Evolutionary conservation across 2,329 filamentous ascomycete genomes (phyloP).

Genomic region (Albifimbria verrucaria): DNA sequence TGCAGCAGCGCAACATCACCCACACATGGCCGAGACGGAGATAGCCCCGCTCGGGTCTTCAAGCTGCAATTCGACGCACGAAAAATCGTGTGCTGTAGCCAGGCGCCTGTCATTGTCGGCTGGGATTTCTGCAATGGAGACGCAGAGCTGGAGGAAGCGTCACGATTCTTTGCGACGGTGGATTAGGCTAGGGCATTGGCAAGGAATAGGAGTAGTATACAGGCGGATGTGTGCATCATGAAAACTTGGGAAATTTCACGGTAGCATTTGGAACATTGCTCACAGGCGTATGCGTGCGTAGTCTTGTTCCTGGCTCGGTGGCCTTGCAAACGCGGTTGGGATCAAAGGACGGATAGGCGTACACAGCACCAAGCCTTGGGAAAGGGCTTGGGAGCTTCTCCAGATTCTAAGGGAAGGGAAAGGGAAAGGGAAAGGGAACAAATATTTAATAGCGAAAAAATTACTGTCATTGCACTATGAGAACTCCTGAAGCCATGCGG

Average conservation of each 20-base stretch:
- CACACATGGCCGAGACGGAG: conserved; percentile 43
- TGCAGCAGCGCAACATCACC: conserved; percentile 31
- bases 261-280: too few species aligned
- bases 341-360: neutral
- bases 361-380: neutral
- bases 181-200: conserved; percentile 23
- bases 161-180: conserved; percentile 70
- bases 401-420: neutral
- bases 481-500: neutral
- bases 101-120: conserved; percentile 86
- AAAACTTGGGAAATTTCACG: too few species aligned
- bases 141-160: conserved; percentile 71
- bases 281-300: too few species aligned
- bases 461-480: neutral
- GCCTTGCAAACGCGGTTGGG: neutral
- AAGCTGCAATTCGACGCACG: conserved; percentile 95
- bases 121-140: conserved; percentile 97
- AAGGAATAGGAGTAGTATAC: neutral
- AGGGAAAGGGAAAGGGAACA: neutral
- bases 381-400: neutral
- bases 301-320: too few species aligned
- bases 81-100: conserved; percentile 90
- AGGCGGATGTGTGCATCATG: neutral
- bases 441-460: neutral
- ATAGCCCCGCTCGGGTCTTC: conserved; percentile 68